Evolutionary conservation across 352 stramenopile species (phyloP), one percentile per base, ranked within the genome.

Genomic region (Phytophthora sp.): DNA sequence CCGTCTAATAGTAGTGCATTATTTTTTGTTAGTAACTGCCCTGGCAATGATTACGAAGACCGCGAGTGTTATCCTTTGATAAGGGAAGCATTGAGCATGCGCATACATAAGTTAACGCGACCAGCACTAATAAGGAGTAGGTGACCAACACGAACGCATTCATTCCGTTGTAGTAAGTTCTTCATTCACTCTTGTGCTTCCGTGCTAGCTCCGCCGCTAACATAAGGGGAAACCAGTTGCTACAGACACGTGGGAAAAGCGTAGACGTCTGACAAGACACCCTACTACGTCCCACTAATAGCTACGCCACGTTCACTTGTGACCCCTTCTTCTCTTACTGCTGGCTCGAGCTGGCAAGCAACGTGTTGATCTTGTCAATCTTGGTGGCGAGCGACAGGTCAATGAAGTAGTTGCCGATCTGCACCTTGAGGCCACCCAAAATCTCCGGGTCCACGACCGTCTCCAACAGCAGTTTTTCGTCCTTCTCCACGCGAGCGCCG

Each of bases 381-480:
- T 97, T 95, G 64, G 88, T 98, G 47, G 89, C 88, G 49, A 98
- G 86, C 71, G 93, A 98, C 70, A 99, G 76, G 82, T 99, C 96
- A 71, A 99, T 97, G 80, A 99, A 99, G 85, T 98, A 96, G 83
- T 98, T 97, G 69, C 95, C 96, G 79, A 98, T 98, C 83, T 98
- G 94, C 65, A 99, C 94, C 84, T 98, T 98, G 59, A 99, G 88
- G 65, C 96, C 96, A 31, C 96, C 96, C 63, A 99, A 74, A 73
- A 99, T 98, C 62, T 88, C 85, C 13, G 95, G 93, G 87, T 99
- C 92, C 29, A 98, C 93, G 44, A 97, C 82, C 27, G 86, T 93
- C 59, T 93, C 88, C 44, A 98, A 79, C 57, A 98, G 77, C 52
- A 99, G 85, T 59, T 93, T 97, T 64, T 98, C 93, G 41, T 86